Evolutionary conservation across 257 asterid species (phyloP), one percentile per base, ranked within the genome.

Genomic region (Solanum gandarillasii): DNA sequence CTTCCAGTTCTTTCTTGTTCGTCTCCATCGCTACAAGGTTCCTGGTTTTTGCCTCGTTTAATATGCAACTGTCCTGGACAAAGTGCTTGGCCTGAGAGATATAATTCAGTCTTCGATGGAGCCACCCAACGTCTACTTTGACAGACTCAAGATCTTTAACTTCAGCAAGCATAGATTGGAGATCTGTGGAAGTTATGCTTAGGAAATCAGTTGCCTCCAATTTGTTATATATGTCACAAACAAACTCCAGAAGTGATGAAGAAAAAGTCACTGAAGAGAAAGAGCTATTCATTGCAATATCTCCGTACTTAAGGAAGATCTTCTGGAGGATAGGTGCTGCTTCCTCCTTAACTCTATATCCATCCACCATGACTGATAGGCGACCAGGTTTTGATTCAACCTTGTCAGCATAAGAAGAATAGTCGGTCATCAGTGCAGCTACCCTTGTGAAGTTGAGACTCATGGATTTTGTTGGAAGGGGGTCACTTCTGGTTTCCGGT

Each of bases 41-140:
- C 36, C 36, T 41, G 65, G 36, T 25, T 25, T 78, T 43, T 78
- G 84, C 25, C 36, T 78, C 84, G 23, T 78, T 78, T 60, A 78
- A 4, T 78, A 25, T 25, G 65, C 36, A 14, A 27, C 13, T 21
- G 23, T 39, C 83, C 83, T 48, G 21, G 18, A 86, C 7, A 58
- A 85, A 62, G 29, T 27, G 48, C 25, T 88, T 88, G 29, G 48
- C 25, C 21, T 65, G 27, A 52, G n/a, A 29, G 41, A 88, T 84
- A 18, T 78, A 88, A 6, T 34, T 25, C 41, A 86, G 14, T 72
- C 85, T 86, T 79, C 39, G 29, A 39, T 11, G 25, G 29, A 86
- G 87, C 88, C 90, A 88, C 13, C 67, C 81, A n/a, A 88, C 90
- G 36, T 88, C 70, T 36, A 88, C 23, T 70, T 83, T 86, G 65